A percentile compares a stretch with the other conserved stretches of the same genome.
These are phyloP conservation scores for Dactylellina cionopaga DNA, from an alignment of 2,329 filamentous ascomycete species.

Conservation along the genomic window DNA sequence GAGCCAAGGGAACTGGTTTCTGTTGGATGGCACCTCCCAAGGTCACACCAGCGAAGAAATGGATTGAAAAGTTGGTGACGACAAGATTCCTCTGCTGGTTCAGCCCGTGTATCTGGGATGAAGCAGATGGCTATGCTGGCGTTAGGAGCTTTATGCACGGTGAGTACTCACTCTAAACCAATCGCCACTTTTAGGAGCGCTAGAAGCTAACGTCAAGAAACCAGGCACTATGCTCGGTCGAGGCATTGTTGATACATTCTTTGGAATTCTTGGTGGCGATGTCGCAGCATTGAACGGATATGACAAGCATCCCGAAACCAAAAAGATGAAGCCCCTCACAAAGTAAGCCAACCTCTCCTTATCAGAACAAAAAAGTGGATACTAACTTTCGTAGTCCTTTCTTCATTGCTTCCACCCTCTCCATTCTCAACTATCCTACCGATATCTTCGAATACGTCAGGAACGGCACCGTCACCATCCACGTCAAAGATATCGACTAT, in stretches of 20 bases:
- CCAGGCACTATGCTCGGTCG: slow-evolving; percentile 58
- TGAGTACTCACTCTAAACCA: slow-evolving; percentile 59
- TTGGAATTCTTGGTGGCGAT: slow-evolving; percentile 66
- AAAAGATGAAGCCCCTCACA: slow-evolving; percentile 68
- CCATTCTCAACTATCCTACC: slow-evolving; percentile 70
- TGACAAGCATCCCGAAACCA: slow-evolving; percentile 66
- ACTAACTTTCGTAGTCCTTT: slow-evolving; percentile 59
- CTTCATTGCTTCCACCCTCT: slow-evolving; percentile 68
- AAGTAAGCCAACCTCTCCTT: slow-evolving; percentile 52
- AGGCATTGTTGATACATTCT: slow-evolving; percentile 17
- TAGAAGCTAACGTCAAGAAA: slow-evolving; percentile 63
- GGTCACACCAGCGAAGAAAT: slow-evolving; percentile 74
- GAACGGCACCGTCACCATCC: slow-evolving; percentile 66
- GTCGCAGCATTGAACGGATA: slow-evolving; percentile 67
- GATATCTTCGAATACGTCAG: slow-evolving; percentile 69
- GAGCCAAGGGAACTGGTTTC: slow-evolving; percentile 69
- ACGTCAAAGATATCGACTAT: slow-evolving; percentile 66
- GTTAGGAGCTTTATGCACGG: slow-evolving; percentile 69
- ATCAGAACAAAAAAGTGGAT: background rate
- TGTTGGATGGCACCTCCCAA: slow-evolving; percentile 70
- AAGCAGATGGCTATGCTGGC: slow-evolving; percentile 69
- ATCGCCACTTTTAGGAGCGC: slow-evolving; percentile 65
- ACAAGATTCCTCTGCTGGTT: slow-evolving; percentile 78
- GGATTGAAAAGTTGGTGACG: slow-evolving; percentile 74
- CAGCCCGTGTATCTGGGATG: slow-evolving; percentile 77